These are phyloP conservation scores for Ceratocystiopsis brevicomis DNA, from an alignment of 2,329 filamentous ascomycete genomes.

Conservation along the genomic window DNA sequence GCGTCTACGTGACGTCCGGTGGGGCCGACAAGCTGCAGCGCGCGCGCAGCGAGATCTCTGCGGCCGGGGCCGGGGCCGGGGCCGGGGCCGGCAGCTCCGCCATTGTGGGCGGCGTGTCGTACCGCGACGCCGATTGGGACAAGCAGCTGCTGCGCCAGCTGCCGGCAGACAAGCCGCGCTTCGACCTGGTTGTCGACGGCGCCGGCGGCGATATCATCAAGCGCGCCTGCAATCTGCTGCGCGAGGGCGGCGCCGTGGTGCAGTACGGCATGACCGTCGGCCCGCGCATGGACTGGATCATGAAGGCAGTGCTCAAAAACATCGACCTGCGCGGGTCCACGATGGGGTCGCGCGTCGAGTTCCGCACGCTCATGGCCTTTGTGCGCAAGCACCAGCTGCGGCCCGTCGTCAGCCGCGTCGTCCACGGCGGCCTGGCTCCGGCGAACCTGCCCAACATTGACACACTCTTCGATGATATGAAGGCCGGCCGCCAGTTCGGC, in stretches of 20 bases:
- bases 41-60: constrained; percentile 50
- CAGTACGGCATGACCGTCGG: constrained; percentile 80
- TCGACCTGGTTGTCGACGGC: constrained; percentile 80
- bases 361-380: constrained; percentile 65
- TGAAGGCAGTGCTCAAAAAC: constrained; percentile 71
- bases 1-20: constrained; percentile 67
- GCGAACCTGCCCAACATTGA: constrained; percentile 66
- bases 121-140: constrained; percentile 66
- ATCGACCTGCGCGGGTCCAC: constrained; percentile 72
- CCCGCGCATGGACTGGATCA: constrained; percentile 73
- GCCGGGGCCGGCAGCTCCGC: constrained; percentile 19
- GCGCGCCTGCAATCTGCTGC: constrained; percentile 48
- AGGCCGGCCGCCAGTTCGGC: constrained; percentile 69
- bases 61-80: constrained; percentile 24
- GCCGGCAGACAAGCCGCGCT: constrained; percentile 42
- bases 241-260: constrained; percentile 65
- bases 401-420: constrained; percentile 58
- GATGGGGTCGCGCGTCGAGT: constrained; percentile 83
- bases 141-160: constrained; percentile 48
- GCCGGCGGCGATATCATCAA: constrained; percentile 72
- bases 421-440: constrained; percentile 37
- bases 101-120: constrained; percentile 46
- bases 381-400: constrained; percentile 53
- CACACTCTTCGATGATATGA: constrained; percentile 72
- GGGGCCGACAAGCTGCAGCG: constrained; percentile 55